phyloP scores from a whole-genome alignment of 768 basidiomycete genomes.

The Psilocybe subaeruginosa region DNA sequence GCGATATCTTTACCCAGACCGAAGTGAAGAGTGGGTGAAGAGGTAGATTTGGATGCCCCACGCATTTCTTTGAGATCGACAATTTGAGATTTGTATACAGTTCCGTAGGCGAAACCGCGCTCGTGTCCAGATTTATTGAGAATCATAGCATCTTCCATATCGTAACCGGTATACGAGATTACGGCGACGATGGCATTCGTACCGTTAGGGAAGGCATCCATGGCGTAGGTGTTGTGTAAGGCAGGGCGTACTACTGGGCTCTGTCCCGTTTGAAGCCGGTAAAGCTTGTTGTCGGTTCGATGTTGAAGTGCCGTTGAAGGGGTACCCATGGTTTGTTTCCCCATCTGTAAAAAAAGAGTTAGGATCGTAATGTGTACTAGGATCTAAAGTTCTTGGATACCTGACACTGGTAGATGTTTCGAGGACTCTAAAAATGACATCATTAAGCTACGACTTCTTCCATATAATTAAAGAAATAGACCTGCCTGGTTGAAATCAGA shows the following conservation, averaged over 20 bases:
- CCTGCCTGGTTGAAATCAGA: conserved; percentile 98
- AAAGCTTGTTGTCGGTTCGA: conserved; percentile 98
- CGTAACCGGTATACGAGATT: conserved; percentile 99
- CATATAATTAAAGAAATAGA: conserved; percentile 16
- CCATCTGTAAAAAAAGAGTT: conserved; percentile 68
- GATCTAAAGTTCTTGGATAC: conserved; percentile 35
- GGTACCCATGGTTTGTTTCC: conserved; percentile 99
- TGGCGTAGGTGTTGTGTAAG: conserved; percentile 92
- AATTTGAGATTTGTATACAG: conserved; percentile 93
- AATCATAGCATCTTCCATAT: conserved; percentile 99
- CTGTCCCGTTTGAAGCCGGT: conserved; percentile 93
- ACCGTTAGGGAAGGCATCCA: conserved; percentile 98
- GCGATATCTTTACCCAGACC: conserved; percentile 81
- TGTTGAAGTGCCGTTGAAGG: conserved; percentile 90
- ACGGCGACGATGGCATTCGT: conserved; percentile 99
- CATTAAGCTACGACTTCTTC: background rate
- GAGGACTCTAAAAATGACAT: conserved; percentile 61
- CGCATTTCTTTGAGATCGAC: conserved; percentile 85
- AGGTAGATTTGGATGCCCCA: conserved; percentile 60
- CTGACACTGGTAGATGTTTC: conserved; percentile 95
- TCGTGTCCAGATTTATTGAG: conserved; percentile 98
- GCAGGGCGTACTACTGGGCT: conserved; percentile 92
- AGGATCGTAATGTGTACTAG: background rate
- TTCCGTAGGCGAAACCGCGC: conserved; percentile 95
- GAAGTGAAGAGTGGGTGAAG: conserved; percentile 82